phyloP scores from a whole-genome alignment of 73 alveolate genomes.

The Halteria grandinella region DNA sequence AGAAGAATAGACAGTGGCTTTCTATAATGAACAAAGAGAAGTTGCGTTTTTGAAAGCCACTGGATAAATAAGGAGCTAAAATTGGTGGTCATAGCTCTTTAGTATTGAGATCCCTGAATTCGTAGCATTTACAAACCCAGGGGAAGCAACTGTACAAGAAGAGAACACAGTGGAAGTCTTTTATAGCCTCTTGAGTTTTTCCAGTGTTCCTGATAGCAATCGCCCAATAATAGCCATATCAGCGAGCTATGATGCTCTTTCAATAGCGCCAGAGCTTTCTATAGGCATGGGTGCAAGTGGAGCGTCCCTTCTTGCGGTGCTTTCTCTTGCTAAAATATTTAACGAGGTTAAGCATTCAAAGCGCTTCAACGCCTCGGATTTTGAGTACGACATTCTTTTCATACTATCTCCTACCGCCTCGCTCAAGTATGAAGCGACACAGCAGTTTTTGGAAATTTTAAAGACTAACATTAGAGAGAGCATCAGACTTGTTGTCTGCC shows the following conservation, averaged over 20 bases:
- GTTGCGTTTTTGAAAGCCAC: no score
- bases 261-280: slow-evolving; percentile 61
- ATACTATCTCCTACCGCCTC: slow-evolving; percentile 57
- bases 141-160: no score
- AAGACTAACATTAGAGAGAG: slow-evolving; percentile 55
- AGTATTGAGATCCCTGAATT: no score
- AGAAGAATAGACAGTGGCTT: no score
- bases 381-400: slow-evolving; percentile 49
- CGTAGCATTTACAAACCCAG: no score
- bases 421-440: slow-evolving; percentile 55
- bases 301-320: slow-evolving; percentile 30
- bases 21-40: no score
- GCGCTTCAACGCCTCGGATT: not conserved
- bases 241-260: slow-evolving; percentile 50
- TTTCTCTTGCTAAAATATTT: slow-evolving; percentile 27
- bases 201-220: no score
- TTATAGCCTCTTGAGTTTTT: no score
- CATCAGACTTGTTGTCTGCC: slow-evolving; percentile 49
- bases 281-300: slow-evolving; percentile 21
- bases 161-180: no score
- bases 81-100: no score
- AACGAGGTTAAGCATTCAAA: not conserved
- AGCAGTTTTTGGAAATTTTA: slow-evolving; percentile 38
- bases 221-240: slow-evolving; percentile 50
- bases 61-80: no score